Base-by-base conservation (phyloP, 1,284 basidiomycete species). In the Microbotryum lychnidis-dioicae region DNA sequence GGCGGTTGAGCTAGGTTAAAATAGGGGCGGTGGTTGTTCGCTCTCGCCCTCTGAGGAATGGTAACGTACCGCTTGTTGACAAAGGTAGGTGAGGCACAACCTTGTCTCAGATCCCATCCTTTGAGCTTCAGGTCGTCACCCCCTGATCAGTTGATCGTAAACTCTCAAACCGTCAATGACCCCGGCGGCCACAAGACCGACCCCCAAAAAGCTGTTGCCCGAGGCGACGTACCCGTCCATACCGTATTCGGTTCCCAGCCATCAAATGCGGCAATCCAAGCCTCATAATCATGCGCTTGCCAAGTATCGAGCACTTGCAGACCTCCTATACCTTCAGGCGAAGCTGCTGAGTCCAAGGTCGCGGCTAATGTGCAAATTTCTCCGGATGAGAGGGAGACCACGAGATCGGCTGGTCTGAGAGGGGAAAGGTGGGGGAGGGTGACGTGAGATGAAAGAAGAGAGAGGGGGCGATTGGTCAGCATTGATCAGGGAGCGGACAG, bases 181-280 rank as follows among this genome's bases (percentile, higher is more conserved):
- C 31, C 8, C 31, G 31, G 7, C 31, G 31, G 7, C 31, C 9
- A 31, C 31, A 31, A 10, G 31, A 10, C 9, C 31, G 7, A 31
- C 31, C 31, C 31, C 27, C 6, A 9, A 31, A 31, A 31, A 31
- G 31, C 8, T 31, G 31, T 7, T 31, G 31, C 31, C 31, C 7
- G 31, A 31, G 31, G 31, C 16, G 46, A 16, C 51, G 37, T 42
- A 87, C 91, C 93, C 18, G 90, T 92, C 79, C 91, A 97, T 3
- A 94, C 79, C 18, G 87, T 75, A 68, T 84, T 83, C 0, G 79
- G 76, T 63, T 89, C 77, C 86, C 88, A 92, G 68, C 87, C 86
- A 72, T 97, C 84, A 84, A 89, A 98, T 0, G 88, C 85, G 0
- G 86, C 84, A 53, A 91, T 85, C 96, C 96, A 99, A 0, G 94